Evolutionary conservation across 345 rosid species (phyloP), one percentile per base, ranked within the genome.

Genomic region (Carallia pectinifolia): DNA sequence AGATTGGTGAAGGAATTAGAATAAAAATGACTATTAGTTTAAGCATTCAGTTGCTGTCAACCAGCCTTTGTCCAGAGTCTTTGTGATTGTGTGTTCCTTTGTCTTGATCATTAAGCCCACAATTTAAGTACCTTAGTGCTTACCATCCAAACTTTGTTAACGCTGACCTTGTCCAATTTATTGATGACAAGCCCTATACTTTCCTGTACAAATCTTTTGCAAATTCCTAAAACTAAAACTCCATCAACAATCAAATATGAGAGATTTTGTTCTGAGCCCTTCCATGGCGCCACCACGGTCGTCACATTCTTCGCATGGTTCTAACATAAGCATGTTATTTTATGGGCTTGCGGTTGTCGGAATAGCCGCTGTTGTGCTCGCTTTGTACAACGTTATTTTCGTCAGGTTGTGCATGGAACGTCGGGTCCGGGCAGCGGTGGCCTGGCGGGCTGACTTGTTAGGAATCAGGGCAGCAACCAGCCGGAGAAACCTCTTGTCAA

Each of bases 301-400:
- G 4, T 52, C 55, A 52, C 54, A 52, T 2, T 64, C 61, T 9
- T 12, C 66, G 6, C 61, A 50, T 1, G 81, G 69, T 44, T 64
- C 78, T 27, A 74, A 73, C 65, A 17, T 81, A 68, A 74, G 85
- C 61, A 82, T 82, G 82, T 70, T 85, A 7, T 87, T 79, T 50
- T 83, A 83, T 16, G 84, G 86, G 64, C 81, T 87, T 0, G 64
- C 59, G 6, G 80, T 81, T 31, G 80, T 76, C 18, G 84, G 82
- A 29, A 67, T 78, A 6, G 81, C 83, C 0, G 87, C 74, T 7
- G 1, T 76, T 8, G 67, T 71, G 8, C 68, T 83, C 1, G 80
- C 76, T 44, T 1, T 76, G 6, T 81, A 78, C 73, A 83, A 76
- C 68, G 63, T 79, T 48, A 48, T 79, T 63, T 53, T 81, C 64